Conservation (phyloP, 371 early-diverging fungal genomes). For the Actinomucor elegans region DNA sequence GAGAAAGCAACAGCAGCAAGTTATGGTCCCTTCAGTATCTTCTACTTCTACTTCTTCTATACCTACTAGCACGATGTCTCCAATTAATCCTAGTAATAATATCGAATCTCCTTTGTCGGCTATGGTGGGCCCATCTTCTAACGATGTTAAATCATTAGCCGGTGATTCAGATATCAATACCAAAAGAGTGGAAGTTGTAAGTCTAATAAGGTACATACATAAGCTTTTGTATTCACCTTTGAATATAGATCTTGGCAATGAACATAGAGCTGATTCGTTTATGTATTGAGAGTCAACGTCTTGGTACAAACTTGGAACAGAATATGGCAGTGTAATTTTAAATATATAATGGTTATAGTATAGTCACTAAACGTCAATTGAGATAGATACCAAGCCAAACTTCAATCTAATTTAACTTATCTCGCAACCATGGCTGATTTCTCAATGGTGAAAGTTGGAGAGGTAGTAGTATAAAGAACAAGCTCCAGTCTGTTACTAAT, state of each 20-base stretch:
- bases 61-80: neutral
- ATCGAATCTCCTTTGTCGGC: neutral
- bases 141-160: neutral
- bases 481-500: too few species aligned
- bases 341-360: too few species aligned
- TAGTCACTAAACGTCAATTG: too few species aligned
- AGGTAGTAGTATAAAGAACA: slow-evolving; percentile 26
- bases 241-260: slow-evolving; percentile 38
- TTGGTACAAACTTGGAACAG: slow-evolving; percentile 28
- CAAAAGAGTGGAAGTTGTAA: slow-evolving; percentile 43
- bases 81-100: too few species aligned
- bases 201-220: neutral
- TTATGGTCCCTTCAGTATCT: neutral
- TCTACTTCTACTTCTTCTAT: slow-evolving; percentile 7
- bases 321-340: slow-evolving; percentile 40
- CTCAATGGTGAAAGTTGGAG: slow-evolving; percentile 48
- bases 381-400: slow-evolving; percentile 48
- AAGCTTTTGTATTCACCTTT: neutral
- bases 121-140: neutral
- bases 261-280: slow-evolving; percentile 54
- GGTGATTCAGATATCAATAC: slow-evolving; percentile 14
- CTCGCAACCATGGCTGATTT: slow-evolving; percentile 59
- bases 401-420: slow-evolving; percentile 56
- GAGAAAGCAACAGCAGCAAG: slow-evolving; percentile 4
- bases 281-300: slow-evolving; percentile 36